Conservation (phyloP, 1,284 basidiomycete species). For the Pseudozyma sp. region DNA sequence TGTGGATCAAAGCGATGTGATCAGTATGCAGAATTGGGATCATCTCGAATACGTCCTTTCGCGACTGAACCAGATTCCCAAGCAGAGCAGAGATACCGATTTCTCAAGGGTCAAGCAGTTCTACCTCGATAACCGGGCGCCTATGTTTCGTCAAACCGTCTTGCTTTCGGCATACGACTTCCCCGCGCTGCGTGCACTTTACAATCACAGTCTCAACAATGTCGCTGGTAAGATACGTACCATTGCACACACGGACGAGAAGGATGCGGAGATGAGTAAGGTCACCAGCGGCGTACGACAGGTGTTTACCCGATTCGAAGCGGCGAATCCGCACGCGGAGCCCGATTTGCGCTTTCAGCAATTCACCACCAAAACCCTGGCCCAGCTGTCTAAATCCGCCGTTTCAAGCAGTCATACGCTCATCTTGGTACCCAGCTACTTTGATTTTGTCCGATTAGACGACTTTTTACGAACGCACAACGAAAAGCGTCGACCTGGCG, state of each 20-base stretch:
- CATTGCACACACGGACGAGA: conserved; percentile 6
- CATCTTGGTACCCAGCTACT: conserved; percentile 92
- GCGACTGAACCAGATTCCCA: conserved; percentile 87
- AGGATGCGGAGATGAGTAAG: conserved; percentile 34
- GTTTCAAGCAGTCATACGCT: conserved; percentile 88
- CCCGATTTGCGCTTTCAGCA: conserved; percentile 85
- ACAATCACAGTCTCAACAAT: conserved; percentile 80
- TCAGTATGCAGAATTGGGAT: conserved; percentile 99
- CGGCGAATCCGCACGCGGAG: conserved; percentile 80
- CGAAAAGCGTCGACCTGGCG: conserved; percentile 67
- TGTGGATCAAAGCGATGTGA: conserved; percentile 91
- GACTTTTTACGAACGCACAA: conserved; percentile 78
- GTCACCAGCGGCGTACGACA: conserved; percentile 68
- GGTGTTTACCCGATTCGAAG: conserved; percentile 82
- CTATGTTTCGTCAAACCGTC: conserved; percentile 84
- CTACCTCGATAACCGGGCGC: conserved; percentile 90
- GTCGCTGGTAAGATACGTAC: conserved; percentile 80
- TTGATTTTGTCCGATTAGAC: conserved; percentile 93
- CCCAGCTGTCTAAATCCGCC: conserved; percentile 85
- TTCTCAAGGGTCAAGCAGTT: conserved; percentile 97
- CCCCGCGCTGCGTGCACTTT: conserved; percentile 85
- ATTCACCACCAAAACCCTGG: conserved; percentile 87
- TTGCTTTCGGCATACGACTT: conserved; percentile 89
- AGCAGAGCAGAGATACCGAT: conserved; percentile 91
- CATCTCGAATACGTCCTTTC: conserved; percentile 90